Evolutionary conservation across 1,139 yeast genomes (phyloP), one percentile per base, ranked within the genome.

Genomic region (Waltiozyma sp.): DNA sequence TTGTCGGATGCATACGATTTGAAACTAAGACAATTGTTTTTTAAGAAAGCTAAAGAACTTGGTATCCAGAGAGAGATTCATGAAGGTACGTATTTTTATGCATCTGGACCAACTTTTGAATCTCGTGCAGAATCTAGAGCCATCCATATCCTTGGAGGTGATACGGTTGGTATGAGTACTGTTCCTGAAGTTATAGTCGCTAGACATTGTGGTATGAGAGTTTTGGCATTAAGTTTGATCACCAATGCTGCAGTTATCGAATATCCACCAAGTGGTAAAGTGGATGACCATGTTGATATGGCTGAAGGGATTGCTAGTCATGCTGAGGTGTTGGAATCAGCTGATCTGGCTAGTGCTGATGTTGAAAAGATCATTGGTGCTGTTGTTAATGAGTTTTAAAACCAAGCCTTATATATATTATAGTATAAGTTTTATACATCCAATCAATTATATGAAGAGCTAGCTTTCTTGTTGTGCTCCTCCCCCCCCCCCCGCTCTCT

Each of bases 121-220:
- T 76, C 89, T 8, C 71, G 96, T 53, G 96, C 97, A 0, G 97
- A 91, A 63, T 83, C 83, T n/a, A 70, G 95, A 47, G 72, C 80
- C 71, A 68, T 89, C 40, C 65, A 77, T 48, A 54, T 68, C 11
- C 54, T 84, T 39, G 97, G 97, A 8, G 96, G 88, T 40, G 96
- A 91, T 62, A 86, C 94, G 0, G 97, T 89, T 6, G 98, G 98
- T 3, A 91, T 91, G 98, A 84, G 95, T 46, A 91, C 97, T 0
- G 96, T 89, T 33, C 96, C 98, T 0, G 98, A 91, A 62, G 95
- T 87, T 2, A 77, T 88, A 50, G 82, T 86, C 14, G 97, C 96
- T 3, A 80, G 96, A 57, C 97, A 91, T 61, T 73, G 81, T 45
- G 94, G 88, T 1, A 62, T 93, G 65, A 71, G 70, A 49, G 95